These are phyloP conservation scores for Russula earlei DNA, from an alignment of 768 basidiomycete species.

Conservation along the genomic window DNA sequence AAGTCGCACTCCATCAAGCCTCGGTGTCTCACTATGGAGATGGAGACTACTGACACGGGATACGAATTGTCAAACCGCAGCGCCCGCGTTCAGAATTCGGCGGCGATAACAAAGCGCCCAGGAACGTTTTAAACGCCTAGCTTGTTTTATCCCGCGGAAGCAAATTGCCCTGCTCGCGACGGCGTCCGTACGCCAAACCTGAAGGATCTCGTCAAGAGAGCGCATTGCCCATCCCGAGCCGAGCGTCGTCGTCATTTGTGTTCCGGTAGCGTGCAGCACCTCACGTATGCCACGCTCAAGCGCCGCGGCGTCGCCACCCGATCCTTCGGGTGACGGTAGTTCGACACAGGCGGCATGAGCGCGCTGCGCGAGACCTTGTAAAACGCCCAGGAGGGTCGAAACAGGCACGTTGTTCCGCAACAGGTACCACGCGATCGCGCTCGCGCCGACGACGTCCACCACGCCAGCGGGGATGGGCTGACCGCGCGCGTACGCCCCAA, in stretches of 20 bases:
- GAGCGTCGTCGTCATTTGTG: slow-evolving; percentile 61
- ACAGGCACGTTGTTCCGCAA: slow-evolving; percentile 60
- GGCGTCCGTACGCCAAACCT: slow-evolving; percentile 36
- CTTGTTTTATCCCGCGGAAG: neutral
- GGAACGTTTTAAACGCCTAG: neutral
- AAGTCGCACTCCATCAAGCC: neutral
- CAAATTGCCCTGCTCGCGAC: neutral
- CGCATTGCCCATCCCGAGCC: slow-evolving; percentile 68
- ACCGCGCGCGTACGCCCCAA: slow-evolving; percentile 50
- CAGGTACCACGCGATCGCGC: slow-evolving; percentile 61
- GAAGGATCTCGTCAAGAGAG: slow-evolving; percentile 57
- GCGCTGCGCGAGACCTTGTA: slow-evolving; percentile 52
- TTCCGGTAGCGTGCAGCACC: slow-evolving; percentile 78
- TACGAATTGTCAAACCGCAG: neutral
- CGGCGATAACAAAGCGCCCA: neutral
- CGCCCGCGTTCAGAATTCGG: neutral
- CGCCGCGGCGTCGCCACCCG: slow-evolving; percentile 23
- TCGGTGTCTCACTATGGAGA: neutral
- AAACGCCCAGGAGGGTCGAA: slow-evolving; percentile 52
- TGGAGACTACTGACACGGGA: too few relatives aligned
- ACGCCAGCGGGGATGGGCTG: slow-evolving; percentile 28
- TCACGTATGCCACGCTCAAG: slow-evolving; percentile 63
- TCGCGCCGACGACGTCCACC: slow-evolving; percentile 23
- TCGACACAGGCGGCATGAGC: slow-evolving; percentile 50
- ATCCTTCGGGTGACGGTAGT: slow-evolving; percentile 44